Percentiles rank a stretch among this genome's conserved stretches.
These are phyloP conservation scores for Trichoderma cornu-damae DNA, from an alignment of 2,329 filamentous ascomycete species.

Conservation along the genomic window DNA sequence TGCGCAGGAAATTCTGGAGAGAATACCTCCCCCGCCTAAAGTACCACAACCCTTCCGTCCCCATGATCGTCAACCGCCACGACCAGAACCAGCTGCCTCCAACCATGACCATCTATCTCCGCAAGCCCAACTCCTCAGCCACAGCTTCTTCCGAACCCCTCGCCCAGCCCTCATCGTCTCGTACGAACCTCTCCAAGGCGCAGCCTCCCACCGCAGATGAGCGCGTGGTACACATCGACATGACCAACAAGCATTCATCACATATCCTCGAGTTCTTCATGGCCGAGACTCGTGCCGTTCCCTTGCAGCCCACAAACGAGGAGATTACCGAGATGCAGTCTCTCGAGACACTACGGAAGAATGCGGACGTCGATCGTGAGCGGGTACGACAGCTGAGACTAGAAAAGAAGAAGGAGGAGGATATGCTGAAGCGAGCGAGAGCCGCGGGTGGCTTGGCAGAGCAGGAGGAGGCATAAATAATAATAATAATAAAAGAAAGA, in stretches of 20 bases:
- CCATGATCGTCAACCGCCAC: conserved; percentile 75
- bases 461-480: conserved; percentile 30
- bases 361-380: conserved; percentile 51
- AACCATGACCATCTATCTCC: conserved; percentile 61
- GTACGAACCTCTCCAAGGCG: conserved; percentile 43
- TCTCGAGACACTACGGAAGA: conserved; percentile 49
- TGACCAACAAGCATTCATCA: conserved; percentile 56
- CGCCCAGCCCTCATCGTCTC: conserved; percentile 45
- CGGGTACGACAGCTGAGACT: conserved; percentile 48
- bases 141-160: conserved; percentile 28
- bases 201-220: conserved; percentile 46
- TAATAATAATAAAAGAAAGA: no score
- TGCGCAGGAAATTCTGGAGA: conserved; percentile 77
- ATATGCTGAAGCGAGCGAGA: conserved; percentile 39
- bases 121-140: conserved; percentile 32
- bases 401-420: conserved; percentile 58
- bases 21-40: conserved; percentile 79
- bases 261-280: conserved; percentile 61
- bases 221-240: conserved; percentile 52
- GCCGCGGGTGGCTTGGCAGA: conserved; percentile 36
- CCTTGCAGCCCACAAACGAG: conserved; percentile 52
- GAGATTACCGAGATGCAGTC: conserved; percentile 55
- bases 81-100: conserved; percentile 51
- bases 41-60: conserved; percentile 83
- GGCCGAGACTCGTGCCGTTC: conserved; percentile 54